Evolutionary conservation across 148 eudicot genomes (phyloP).

Genomic region (Persicaria maculosa): DNA sequence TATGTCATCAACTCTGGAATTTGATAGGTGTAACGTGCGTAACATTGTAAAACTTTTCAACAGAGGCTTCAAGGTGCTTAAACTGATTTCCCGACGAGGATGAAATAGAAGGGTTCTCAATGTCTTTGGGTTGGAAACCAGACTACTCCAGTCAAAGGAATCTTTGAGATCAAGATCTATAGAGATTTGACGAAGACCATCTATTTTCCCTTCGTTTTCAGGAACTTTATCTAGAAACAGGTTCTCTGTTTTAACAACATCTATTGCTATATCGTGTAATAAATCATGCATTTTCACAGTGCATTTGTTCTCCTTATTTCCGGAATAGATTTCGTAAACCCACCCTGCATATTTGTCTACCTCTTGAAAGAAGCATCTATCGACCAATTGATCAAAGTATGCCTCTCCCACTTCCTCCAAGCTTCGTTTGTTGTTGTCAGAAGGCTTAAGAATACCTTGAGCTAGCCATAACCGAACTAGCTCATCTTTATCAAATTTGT

Average conservation of each 20-base stretch:
- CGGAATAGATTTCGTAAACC: too few species aligned
- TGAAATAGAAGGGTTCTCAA: background rate
- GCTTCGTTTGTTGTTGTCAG: too few species aligned
- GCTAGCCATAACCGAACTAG: too few species aligned
- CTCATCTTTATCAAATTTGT: too few species aligned
- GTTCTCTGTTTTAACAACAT: background rate
- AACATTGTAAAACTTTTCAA: background rate
- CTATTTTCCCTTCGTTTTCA: background rate
- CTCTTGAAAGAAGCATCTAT: too few species aligned
- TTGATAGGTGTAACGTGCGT: background rate
- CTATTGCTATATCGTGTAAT: background rate
- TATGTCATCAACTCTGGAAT: background rate
- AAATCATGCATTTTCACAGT: background rate
- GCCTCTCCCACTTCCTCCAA: too few species aligned
- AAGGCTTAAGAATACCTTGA: too few species aligned
- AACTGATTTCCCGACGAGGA: background rate
- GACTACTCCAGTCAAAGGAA: background rate
- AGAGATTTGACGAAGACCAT: background rate
- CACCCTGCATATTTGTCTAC: too few species aligned
- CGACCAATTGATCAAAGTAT: too few species aligned
- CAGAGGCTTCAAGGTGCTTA: background rate
- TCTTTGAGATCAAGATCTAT: background rate
- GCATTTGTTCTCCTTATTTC: too few species aligned
- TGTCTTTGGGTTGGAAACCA: background rate
- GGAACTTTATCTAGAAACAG: background rate